Evolutionary conservation across 345 rosid genomes (phyloP), one percentile per base, ranked within the genome.

Genomic region (Acer campestre): DNA sequence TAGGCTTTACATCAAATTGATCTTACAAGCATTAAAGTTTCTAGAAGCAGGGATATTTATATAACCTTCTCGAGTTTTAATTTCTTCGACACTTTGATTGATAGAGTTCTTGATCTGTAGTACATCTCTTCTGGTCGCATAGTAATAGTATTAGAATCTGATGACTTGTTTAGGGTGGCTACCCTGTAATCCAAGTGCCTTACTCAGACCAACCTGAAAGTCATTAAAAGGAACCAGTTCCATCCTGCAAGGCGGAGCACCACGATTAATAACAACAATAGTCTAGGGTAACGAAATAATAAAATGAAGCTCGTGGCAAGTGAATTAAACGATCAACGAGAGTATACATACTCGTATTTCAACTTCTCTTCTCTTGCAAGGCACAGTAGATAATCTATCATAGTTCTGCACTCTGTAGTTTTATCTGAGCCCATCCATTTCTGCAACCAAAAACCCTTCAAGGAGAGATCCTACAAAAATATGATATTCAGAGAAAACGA

Each of bases 381-480:
- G 61, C 72, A 71, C 64, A 95, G 88, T 66, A 95, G 97, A 82
- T 91, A 82, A 82, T 95, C 94, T 74, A 92, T 83, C 98, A 89
- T 91, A 29, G 77, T 78, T 82, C 95, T 81, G 76, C 94, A 87
- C 74, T 93, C 96, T 62, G 70, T 82, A 29, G 90, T 84, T 82
- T 88, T 92, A 53, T 83, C 94, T 0, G 90, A 76, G 80, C 75
- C 80, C 81, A 93, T 7, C 96, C 89, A 91, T 49, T 86, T 93
- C 85, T 95, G 97, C 79, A 95, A 75, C 98, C 99, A 93, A 80
- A 95, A 95, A 53, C 99, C 99, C 77, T 80, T 92, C 88, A 95
- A 82, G n/a, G 93, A 89, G 75, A 93, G 86, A 70, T 92, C 95
- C 99, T 93, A 90, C 80, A 78, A 48, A 63, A 38, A 70, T 13